Conservation (phyloP, 805 yeast genomes). For the Candida nitratophila region DNA sequence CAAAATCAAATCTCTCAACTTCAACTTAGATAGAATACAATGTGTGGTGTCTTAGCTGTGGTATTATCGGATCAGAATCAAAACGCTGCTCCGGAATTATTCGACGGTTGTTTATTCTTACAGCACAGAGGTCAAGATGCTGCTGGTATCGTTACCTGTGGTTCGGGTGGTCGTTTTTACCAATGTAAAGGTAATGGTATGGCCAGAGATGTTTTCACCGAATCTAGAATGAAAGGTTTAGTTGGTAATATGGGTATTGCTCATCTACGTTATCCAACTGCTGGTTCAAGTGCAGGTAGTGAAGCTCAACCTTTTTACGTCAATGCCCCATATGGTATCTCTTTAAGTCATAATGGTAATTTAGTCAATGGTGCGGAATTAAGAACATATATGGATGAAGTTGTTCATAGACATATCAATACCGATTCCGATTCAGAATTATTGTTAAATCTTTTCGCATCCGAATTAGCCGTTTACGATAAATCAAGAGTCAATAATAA, state of each 20-base stretch:
- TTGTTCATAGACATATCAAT: conserved; percentile 93
- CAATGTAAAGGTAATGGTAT: conserved; percentile 99
- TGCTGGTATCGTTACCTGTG: conserved; percentile 97
- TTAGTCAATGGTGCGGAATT: conserved; percentile 80
- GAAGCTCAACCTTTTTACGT: conserved; percentile 99
- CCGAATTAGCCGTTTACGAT: conserved; percentile 84
- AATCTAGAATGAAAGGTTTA: conserved; percentile 64
- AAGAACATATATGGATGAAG: conserved; percentile 78
- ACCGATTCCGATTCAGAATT: conserved; percentile 96
- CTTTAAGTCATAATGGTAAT: conserved; percentile 90
- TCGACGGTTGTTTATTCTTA: conserved; percentile 86
- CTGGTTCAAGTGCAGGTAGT: conserved; percentile 90
- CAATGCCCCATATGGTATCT: conserved; percentile 92
- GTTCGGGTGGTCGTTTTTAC: conserved; percentile 84
- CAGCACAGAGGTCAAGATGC: conserved; percentile 99
- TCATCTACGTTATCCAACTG: conserved; percentile 94
- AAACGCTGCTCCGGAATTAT: conserved; percentile 80
- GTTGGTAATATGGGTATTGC: conserved; percentile 95
- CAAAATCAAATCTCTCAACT: no score
- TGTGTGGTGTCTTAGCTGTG: conserved; percentile 96
- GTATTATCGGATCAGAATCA: conserved; percentile 68
- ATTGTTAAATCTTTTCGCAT: conserved; percentile 82
- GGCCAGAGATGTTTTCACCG: conserved; percentile 96
- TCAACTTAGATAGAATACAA: no score
- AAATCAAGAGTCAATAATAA: conserved; percentile 88